phyloP scores from a whole-genome alignment of 768 basidiomycete genomes.

The Kondoa malvinella region DNA sequence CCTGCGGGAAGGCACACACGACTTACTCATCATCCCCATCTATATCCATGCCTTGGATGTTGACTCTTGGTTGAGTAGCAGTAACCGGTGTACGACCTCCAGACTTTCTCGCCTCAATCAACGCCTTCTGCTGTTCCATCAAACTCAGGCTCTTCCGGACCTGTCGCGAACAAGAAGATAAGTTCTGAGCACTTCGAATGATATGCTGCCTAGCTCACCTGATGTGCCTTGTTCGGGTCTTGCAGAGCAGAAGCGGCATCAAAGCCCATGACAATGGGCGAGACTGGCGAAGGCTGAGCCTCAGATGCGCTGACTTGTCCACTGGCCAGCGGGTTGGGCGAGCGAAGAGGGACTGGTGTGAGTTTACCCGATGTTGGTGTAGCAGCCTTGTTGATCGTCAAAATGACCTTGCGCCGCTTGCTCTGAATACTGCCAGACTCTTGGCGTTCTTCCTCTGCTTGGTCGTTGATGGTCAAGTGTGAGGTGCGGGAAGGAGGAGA shows the following conservation, averaged over 20 bases:
- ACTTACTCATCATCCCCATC: slow-evolving; percentile 1
- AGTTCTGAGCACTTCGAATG: not conserved
- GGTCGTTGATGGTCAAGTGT: not conserved
- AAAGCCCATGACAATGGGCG: slow-evolving; percentile 4
- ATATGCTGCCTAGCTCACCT: no score
- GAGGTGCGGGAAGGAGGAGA: not conserved
- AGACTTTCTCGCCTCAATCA: slow-evolving; percentile 3
- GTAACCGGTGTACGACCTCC: not conserved
- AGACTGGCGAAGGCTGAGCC: not conserved
- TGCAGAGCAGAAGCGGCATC: slow-evolving; percentile 1
- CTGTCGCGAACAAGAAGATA: not conserved
- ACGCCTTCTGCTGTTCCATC: slow-evolving; percentile 9
- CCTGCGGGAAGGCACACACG: no score
- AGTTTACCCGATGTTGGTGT: no score
- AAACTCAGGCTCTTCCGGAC: slow-evolving; percentile 5
- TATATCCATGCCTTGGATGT: not conserved
- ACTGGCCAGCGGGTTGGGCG: not conserved
- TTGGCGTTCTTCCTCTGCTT: not conserved
- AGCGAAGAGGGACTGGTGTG: not conserved
- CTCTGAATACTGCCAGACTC: not conserved
- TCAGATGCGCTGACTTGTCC: not conserved
- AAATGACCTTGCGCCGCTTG: not conserved
- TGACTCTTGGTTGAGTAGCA: not conserved
- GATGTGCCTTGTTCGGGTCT: slow-evolving; percentile 1
- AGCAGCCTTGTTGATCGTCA: no score